Evolutionary conservation across 192 early-diverging fungal genomes (phyloP), one percentile per base, ranked within the genome.

Genomic region (Entrophospora sp.): DNA sequence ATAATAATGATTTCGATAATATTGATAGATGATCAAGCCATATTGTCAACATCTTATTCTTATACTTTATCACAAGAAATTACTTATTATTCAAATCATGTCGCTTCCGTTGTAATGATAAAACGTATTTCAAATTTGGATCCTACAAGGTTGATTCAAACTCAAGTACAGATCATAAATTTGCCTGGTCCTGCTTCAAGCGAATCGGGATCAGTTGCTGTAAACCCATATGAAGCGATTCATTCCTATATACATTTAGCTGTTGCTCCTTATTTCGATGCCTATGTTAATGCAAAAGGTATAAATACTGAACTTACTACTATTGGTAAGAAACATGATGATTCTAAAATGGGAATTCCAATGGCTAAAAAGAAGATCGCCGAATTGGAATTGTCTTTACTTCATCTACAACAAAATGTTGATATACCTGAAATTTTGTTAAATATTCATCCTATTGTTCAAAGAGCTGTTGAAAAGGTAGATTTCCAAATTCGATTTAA

Each of bases 361-460:
- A 90, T 93, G 86, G 90, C 96, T 45, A 97, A 93, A 70, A 97
- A 97, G 83, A 98, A 98, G 79, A 89, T 99, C 67, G 92, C 94
- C 25, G 97, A 99, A 71, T 83, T 99, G 38, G 94, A 97, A 71
- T 87, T 99, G 32, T 90, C 92, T 13, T 82, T 99, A 25, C 71
- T 94, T 55, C 90, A 97, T 68, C 69, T 98, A 45, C 96, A 99
- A 78, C 96, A 99, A 68, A 97, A 98, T 69, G 89, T 97, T 42
- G 95, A 95, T 35, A 99, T 99, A 53, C 97, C 97, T 5, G 94
- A 97, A 10, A 86, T 92, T 24, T 75, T 77, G 2, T 83, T 99
- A 42, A 86, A 75, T 68, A 91, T 92, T 64, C 90, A 99, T 73
- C 93, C 92, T 18, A 77, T 86, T 2, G 86, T 99, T 56, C 77